Evolutionary conservation across 1,139 yeast genomes (phyloP).

Genomic region (Geotrichum aggregatum): DNA sequence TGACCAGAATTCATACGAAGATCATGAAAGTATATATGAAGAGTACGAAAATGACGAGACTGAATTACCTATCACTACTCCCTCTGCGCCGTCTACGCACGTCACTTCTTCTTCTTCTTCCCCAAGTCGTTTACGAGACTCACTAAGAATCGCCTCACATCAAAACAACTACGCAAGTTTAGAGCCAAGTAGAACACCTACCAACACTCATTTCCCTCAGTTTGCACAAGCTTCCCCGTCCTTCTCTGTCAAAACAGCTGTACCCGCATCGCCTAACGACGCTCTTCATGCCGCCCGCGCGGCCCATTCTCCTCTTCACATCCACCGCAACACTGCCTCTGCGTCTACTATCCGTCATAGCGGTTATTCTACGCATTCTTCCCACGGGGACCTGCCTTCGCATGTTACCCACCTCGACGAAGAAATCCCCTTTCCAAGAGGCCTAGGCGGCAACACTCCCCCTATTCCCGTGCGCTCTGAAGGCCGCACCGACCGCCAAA

Average conservation of each 20-base stretch:
- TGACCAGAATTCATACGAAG: constrained; percentile 19
- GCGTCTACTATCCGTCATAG: constrained; percentile 18
- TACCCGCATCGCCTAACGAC: constrained; percentile 2
- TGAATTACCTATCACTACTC: not conserved
- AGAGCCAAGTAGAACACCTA: constrained; percentile 16
- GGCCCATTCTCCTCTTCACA: constrained; percentile 13
- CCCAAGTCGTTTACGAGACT: constrained; percentile 10
- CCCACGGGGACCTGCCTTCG: not conserved
- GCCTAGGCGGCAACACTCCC: constrained; percentile 20
- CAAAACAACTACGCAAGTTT: constrained; percentile 12
- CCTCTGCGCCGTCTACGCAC: not conserved
- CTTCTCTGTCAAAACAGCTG: constrained; percentile 14
- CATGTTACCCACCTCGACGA: constrained; percentile 1
- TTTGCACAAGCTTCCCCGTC: constrained; percentile 9
- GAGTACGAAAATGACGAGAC: constrained; percentile 17
- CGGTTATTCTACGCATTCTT: constrained; percentile 14
- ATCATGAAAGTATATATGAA: constrained; percentile 22
- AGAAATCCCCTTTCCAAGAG: constrained; percentile 15
- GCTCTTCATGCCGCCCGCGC: not conserved
- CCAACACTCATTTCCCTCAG: constrained; percentile 9
- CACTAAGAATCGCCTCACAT: constrained; percentile 13
- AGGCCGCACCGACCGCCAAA: constrained; percentile 14
- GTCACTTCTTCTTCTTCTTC: not conserved
- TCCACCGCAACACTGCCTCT: constrained; percentile 11
- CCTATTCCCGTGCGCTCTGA: constrained; percentile 22